A percentile compares a stretch with the other conserved stretches of the same genome.
phyloP scores from a whole-genome alignment of 2,329 filamentous ascomycete species.

The Fusarium guadeloupense region DNA sequence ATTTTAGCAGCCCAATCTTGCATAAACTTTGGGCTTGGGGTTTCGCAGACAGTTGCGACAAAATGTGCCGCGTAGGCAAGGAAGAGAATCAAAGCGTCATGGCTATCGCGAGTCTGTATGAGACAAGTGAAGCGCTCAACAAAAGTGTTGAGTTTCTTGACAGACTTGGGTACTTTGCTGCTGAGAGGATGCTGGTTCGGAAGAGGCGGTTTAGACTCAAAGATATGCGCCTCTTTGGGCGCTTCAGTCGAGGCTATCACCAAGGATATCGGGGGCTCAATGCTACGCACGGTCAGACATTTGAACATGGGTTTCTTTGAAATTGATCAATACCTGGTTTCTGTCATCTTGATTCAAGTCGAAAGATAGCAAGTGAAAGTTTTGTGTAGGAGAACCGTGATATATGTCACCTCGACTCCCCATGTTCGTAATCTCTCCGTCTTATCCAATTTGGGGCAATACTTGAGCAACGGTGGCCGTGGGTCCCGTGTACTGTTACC shows the following conservation, averaged over 20 bases:
- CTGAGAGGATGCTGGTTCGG: rapidly evolving
- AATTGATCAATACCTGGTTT: neutral
- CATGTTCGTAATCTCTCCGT: neutral
- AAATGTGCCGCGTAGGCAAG: conserved; percentile 26
- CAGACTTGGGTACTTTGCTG: neutral
- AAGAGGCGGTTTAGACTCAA: neutral
- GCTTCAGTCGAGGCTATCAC: neutral
- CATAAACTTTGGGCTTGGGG: neutral
- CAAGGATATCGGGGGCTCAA: neutral
- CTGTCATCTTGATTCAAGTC: neutral
- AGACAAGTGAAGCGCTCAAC: conserved; percentile 19
- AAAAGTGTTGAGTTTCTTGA: conserved; percentile 22
- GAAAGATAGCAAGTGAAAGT: no score
- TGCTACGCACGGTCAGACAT: neutral
- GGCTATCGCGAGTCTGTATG: conserved; percentile 26
- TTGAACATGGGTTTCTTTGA: neutral
- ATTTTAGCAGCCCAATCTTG: rapidly evolving
- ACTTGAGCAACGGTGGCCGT: neutral
- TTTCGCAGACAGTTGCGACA: conserved; percentile 11
- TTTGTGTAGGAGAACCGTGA: no score
- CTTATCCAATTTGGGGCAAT: conserved; percentile 11
- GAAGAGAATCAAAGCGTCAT: conserved; percentile 25
- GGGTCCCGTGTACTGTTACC: conserved; percentile 2
- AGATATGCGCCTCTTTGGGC: neutral
- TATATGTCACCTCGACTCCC: neutral